Evolutionary conservation across 192 early-diverging fungal genomes (phyloP).

Genomic region (Coemansia sp.): DNA sequence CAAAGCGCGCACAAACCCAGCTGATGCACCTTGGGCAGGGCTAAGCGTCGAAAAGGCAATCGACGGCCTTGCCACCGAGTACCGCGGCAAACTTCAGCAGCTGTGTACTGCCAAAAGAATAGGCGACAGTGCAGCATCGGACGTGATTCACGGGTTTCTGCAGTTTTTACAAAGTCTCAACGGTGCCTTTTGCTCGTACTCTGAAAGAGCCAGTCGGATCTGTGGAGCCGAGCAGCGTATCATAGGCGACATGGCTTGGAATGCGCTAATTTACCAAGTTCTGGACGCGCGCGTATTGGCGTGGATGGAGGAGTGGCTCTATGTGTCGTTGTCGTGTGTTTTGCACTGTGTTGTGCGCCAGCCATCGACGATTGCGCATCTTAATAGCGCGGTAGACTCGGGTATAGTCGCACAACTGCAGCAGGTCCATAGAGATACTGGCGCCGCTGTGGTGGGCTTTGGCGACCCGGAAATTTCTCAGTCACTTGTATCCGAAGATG

Average conservation of each 20-base stretch:
- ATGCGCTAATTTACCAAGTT: constrained; percentile 21
- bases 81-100: neutral
- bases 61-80: constrained; percentile 16
- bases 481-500: neutral
- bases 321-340: constrained; percentile 14
- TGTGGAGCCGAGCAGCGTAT: neutral
- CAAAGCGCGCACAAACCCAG: constrained; percentile 8
- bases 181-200: neutral
- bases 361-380: neutral
- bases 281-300: constrained; percentile 4
- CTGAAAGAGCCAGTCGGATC: neutral
- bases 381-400: neutral
- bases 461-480: neutral
- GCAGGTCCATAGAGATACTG: neutral
- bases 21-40: neutral
- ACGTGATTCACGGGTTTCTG: constrained; percentile 1
- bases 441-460: neutral
- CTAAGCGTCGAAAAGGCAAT: constrained; percentile 1
- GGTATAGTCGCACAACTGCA: neutral
- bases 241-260: constrained; percentile 18
- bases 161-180: neutral
- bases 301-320: constrained; percentile 30
- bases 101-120: neutral
- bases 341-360: constrained; percentile 4
- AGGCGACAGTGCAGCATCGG: neutral